Percentiles rank a stretch among this genome's conserved stretches.
Evolutionary conservation across 257 asterid species (phyloP).

Genomic region (Nemophila menziesii): DNA sequence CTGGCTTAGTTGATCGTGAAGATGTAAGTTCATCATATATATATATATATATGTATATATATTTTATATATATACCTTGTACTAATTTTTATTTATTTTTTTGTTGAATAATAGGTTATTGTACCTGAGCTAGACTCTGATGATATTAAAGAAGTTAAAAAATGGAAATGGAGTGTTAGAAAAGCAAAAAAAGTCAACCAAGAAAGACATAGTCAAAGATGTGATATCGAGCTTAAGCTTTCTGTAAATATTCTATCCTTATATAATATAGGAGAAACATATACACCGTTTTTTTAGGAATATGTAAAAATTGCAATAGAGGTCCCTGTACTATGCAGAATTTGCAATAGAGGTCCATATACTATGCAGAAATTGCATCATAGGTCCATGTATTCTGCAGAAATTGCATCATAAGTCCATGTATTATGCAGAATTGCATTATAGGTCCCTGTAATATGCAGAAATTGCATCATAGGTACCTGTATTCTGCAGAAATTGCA

Average conservation of each 20-base stretch:
- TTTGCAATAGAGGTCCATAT: no score
- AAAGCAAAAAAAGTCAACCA: constrained; percentile 73
- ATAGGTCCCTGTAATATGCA: no score
- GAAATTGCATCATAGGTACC: no score
- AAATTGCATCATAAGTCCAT: no score
- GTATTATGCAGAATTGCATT: no score
- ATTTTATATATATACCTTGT: not conserved
- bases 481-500: no score
- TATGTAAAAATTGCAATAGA: no score
- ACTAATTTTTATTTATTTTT: constrained; percentile 1
- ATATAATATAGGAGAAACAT: constrained; percentile 1
- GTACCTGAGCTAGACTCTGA: constrained; percentile 60
- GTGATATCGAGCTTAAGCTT: constrained; percentile 86
- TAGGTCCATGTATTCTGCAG: no score
- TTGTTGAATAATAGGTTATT: constrained; percentile 42
- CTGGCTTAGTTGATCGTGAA: constrained; percentile 74
- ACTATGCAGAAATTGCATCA: no score
- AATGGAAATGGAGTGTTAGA: constrained; percentile 76
- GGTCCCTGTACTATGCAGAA: no score
- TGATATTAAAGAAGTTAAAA: constrained; percentile 46
- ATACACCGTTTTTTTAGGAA: not conserved
- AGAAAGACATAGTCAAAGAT: constrained; percentile 88
- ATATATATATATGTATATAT: no score
- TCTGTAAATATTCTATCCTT: constrained; percentile 42
- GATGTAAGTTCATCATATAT: constrained; percentile 47